Base-by-base conservation (phyloP, 441 rosid genomes). In the Francoa sonchifolia region DNA sequence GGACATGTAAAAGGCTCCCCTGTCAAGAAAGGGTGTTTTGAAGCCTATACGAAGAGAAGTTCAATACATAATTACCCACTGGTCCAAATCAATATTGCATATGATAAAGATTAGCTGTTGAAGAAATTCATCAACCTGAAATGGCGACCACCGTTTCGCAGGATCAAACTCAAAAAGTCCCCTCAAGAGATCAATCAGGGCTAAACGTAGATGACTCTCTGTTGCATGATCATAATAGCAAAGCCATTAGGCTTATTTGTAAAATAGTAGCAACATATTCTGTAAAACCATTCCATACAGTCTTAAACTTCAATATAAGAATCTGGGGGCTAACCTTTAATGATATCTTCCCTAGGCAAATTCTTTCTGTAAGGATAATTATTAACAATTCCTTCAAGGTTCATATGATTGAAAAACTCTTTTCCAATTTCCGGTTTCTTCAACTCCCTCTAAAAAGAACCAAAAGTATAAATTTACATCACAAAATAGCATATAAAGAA, bases 91-190 rank as follows among this genome's bases (percentile, higher is more conserved):
- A n/a, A n/a, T n/a, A n/a, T n/a, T n/a, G n/a, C n/a, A n/a, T n/a
- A n/a, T n/a, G n/a, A n/a, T n/a, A n/a, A n/a, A n/a, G n/a, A n/a
- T n/a, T n/a, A n/a, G n/a, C n/a, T n/a, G n/a, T n/a, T n/a, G 33
- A 14, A 48, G 31, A 43, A 62, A 55, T 23, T 45, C 44, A 53
- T 52, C 56, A 63, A 82, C 97, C 97, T 93, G 99, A 63, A 73
- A 76, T 54, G 97, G 99, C 19, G 99, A 87, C 99, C 99, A 93
- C 52, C 99, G 79, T 72, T 88, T 88, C 32, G 73, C 89, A 44
- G 99, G 99, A 73, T 93, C 99, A 51, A 93, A 87, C 77, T 88
- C 97, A 52, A 93, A 82, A 52, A 93, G 89, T 62, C 99, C 99
- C 65, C 84, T 76, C 62, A 93, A 72, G 69, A 93, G 88, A 80